Percentiles rank a stretch among this genome's conserved stretches.
Evolutionary conservation across 1,284 basidiomycete species (phyloP).

Genomic region (Rhodotorula sp.): DNA sequence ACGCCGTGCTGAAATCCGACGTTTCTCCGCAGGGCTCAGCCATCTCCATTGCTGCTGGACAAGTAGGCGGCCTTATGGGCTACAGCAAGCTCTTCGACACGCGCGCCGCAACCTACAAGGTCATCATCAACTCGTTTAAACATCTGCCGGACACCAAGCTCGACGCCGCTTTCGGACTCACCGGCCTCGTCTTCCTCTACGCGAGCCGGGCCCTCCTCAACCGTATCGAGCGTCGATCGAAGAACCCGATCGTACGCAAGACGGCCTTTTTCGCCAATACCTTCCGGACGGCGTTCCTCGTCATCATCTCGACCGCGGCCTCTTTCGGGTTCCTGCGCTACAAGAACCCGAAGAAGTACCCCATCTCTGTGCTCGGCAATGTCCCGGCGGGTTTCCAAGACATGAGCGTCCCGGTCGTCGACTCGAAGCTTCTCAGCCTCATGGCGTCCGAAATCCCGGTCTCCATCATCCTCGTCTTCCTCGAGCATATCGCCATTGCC

Average conservation of each 20-base stretch:
- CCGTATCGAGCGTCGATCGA: conserved; percentile 40
- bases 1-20: not conserved
- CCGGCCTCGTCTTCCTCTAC: conserved; percentile 74
- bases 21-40: conserved; percentile 43
- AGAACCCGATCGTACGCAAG: conserved; percentile 55
- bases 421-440: conserved; percentile 59
- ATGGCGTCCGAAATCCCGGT: conserved; percentile 80
- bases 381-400: conserved; percentile 64
- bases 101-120: conserved; percentile 75
- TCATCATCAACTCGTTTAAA: conserved; percentile 90
- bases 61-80: conserved; percentile 84
- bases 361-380: conserved; percentile 78
- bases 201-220: conserved; percentile 67
- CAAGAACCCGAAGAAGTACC: conserved; percentile 63
- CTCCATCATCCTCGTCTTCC: conserved; percentile 87
- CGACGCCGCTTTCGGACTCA: conserved; percentile 88
- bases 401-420: conserved; percentile 69
- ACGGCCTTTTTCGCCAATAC: conserved; percentile 83
- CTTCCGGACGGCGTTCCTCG: conserved; percentile 80
- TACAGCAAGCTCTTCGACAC: conserved; percentile 72
- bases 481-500: conserved; percentile 92
- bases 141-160: conserved; percentile 67
- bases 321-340: conserved; percentile 76
- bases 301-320: conserved; percentile 78
- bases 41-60: conserved; percentile 77